Conservation (phyloP, 1,139 yeast species). For the Debaryomyces udenii region DNA sequence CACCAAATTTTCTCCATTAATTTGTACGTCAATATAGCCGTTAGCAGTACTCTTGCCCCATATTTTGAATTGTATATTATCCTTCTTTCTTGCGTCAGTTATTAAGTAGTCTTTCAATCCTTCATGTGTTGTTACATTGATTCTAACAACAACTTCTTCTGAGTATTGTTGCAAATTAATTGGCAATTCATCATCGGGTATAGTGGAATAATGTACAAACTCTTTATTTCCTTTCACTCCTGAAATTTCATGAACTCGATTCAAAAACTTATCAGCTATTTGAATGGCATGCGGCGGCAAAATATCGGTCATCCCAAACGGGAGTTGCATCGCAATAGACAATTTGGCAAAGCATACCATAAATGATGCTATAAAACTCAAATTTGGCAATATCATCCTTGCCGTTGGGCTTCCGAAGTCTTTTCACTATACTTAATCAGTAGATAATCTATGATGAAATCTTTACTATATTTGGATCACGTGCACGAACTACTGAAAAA, state of each 20-base stretch:
- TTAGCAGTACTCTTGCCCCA: conserved; percentile 37
- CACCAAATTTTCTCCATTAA: conserved; percentile 25
- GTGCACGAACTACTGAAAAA: too few relatives aligned
- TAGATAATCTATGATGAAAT: too few relatives aligned
- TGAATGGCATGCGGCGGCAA: background rate
- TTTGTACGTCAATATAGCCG: conserved; percentile 39
- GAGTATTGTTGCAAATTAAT: conserved; percentile 53
- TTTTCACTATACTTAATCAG: too few relatives aligned
- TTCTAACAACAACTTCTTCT: conserved; percentile 55
- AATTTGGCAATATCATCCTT: background rate
- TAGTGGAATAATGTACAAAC: conserved; percentile 6
- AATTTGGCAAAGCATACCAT: background rate
- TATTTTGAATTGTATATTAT: conserved; percentile 22
- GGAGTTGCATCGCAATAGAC: background rate
- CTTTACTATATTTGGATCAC: too few relatives aligned
- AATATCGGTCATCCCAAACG: background rate
- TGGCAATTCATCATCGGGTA: conserved; percentile 34
- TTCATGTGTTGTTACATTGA: conserved; percentile 22
- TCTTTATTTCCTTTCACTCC: background rate
- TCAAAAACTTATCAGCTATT: background rate
- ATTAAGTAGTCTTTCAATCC: conserved; percentile 26
- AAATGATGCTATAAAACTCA: background rate
- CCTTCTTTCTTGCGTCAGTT: conserved; percentile 3
- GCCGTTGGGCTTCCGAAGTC: too few relatives aligned
- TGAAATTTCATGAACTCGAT: background rate